These are phyloP conservation scores for Starmerella vitae DNA, from an alignment of 805 yeast genomes.

Conservation along the genomic window DNA sequence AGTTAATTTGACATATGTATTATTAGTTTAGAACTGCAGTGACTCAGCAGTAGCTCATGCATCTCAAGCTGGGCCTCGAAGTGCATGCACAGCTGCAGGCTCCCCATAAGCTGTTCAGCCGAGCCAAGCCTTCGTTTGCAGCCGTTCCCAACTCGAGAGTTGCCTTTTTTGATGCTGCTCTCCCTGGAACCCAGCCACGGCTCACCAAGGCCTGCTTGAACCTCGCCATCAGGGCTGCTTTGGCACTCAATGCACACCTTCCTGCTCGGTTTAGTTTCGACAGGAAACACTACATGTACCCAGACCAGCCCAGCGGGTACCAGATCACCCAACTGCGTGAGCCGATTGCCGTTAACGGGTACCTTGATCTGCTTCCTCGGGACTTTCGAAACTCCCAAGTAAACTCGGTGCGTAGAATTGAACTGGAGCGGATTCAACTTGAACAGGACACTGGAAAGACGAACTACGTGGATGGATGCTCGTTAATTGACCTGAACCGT, in stretches of 20 bases:
- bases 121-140: conserved; percentile 26
- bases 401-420: conserved; percentile 28
- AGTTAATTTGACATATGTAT: conserved; percentile 33
- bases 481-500: conserved; percentile 66
- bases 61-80: conserved; percentile 81
- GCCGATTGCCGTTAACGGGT: conserved; percentile 66
- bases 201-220: conserved; percentile 62
- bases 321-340: conserved; percentile 83
- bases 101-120: conserved; percentile 59
- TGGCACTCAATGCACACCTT: conserved; percentile 50
- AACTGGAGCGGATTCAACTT: conserved; percentile 68
- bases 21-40: neutral
- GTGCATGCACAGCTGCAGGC: conserved; percentile 85
- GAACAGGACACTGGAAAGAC: conserved; percentile 94
- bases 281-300: conserved; percentile 89
- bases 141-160: conserved; percentile 52
- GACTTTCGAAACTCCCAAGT: conserved; percentile 41
- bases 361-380: conserved; percentile 34
- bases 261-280: conserved; percentile 57
- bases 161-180: conserved; percentile 66
- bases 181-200: conserved; percentile 87
- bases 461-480: conserved; percentile 34
- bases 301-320: conserved; percentile 92
- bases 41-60: conserved; percentile 14
- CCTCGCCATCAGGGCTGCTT: conserved; percentile 58